Base-by-base conservation (phyloP, 2,329 filamentous ascomycete species). In the Cordyceps fumosorosea region DNA sequence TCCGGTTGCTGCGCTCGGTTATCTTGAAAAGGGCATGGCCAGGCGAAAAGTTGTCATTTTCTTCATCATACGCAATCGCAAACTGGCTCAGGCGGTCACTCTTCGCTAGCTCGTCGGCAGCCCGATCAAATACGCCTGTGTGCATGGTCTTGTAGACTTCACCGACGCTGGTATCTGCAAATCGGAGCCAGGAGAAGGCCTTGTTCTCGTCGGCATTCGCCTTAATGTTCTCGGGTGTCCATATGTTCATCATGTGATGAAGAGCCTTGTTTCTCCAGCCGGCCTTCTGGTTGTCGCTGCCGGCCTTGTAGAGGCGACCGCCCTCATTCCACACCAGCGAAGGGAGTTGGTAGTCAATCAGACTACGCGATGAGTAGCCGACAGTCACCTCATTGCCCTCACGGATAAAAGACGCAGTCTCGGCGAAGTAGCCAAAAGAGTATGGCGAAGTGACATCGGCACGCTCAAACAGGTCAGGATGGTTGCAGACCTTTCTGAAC, bases 401-500 rank as follows among this genome's bases (percentile, higher is more conserved):
- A 24, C 95, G 89, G 67, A 97, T 81, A 74, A 99, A 98, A 0
- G 93, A 97, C 0, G 91, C 93, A 0, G 93, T 97, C 78, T 99
- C 95, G 16, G 93, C 95, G 75, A 93, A 99, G 72, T 89, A 85
- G n/a, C 87, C 86, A 68, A 89, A 87, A 0, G 91, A 89, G 69
- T 93, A 88, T 0, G 95, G 91, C 10, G 93, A 96, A 26, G 85
- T 88, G 10, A 91, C 96, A 64, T 98, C 93, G 11, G 93, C 93
- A 52, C 95, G 89, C 75, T 99, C 93, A 68, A 99, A 99, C 40
- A 99, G 77, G 76, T 99, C 95, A 0, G 95, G 95, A 73, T 99
- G 95, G 72, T 99, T 99, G 79, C 95, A 99, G 62, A 99, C 95
- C 78, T 99, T 99, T 69, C 95, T 87, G 84, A 99, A 99, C 77